Conservation (phyloP, 306 rosid genomes). For the Cicer judaicum region DNA sequence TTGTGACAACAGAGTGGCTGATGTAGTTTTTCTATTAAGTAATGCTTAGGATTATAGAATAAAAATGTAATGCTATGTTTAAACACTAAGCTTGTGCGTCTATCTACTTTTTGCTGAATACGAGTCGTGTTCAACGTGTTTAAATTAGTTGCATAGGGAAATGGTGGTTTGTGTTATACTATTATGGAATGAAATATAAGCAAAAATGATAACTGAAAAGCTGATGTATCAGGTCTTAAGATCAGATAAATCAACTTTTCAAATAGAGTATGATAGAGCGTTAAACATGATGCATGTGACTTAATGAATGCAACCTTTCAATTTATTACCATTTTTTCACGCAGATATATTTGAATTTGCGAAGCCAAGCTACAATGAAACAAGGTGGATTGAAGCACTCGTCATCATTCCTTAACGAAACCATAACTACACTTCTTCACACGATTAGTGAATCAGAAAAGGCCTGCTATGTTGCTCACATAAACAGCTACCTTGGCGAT, state of each 20-base stretch:
- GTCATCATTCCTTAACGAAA: slow-evolving; percentile 80
- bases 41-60: neutral
- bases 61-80: neutral
- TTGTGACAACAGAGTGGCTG: neutral
- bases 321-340: slow-evolving; percentile 42
- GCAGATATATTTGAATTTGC: slow-evolving; percentile 79
- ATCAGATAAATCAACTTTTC: no score
- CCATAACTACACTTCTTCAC: slow-evolving; percentile 90
- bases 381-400: slow-evolving; percentile 73
- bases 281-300: slow-evolving; percentile 30
- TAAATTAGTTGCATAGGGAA: slow-evolving; percentile 21
- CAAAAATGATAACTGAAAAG: no score
- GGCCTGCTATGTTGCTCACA: slow-evolving; percentile 82
- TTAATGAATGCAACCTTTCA: slow-evolving; percentile 27
- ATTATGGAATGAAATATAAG: no score
- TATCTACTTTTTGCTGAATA: neutral
- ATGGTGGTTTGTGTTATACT: slow-evolving; percentile 28
- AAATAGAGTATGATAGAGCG: neutral
- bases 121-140: neutral
- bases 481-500: slow-evolving; percentile 92
- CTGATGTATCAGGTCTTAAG: no score
- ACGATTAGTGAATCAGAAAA: slow-evolving; percentile 90
- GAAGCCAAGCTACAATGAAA: slow-evolving; percentile 59
- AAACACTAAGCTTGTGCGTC: neutral
- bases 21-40: neutral